These are phyloP conservation scores for Rhododendron molle DNA, from an alignment of 148 eudicot genomes.

Conservation along the genomic window DNA sequence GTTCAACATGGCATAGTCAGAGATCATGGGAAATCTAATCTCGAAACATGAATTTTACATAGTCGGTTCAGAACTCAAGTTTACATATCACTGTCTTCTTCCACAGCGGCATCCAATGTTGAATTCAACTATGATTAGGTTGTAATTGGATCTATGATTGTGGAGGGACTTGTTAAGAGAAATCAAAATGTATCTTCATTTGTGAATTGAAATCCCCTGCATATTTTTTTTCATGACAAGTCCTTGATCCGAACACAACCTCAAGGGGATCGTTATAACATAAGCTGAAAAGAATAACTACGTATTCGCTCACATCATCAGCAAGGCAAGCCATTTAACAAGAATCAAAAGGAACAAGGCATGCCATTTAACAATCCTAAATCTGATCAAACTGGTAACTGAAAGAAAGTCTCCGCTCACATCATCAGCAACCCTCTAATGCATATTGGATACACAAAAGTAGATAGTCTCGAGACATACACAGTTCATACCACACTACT, in stretches of 20 bases:
- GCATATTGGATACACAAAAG: not conserved
- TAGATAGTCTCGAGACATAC: not conserved
- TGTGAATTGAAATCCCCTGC: not conserved
- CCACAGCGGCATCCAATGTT: not conserved
- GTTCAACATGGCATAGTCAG: not conserved
- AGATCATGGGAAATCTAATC: not conserved
- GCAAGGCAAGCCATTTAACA: not conserved
- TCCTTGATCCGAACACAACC: not conserved
- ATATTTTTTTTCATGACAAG: not conserved
- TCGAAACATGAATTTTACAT: not conserved
- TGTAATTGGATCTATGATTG: not conserved
- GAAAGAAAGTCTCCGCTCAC: not conserved
- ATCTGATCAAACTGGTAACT: not conserved
- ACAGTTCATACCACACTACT: not conserved
- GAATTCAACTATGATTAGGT: not conserved
- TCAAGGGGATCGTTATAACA: not conserved
- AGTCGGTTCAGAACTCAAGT: not conserved
- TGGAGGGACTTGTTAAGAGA: not conserved
- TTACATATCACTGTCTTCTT: not conserved
- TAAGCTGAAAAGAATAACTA: not conserved
- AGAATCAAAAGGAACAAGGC: conserved; percentile 1
- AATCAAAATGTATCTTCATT: not conserved
- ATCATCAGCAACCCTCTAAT: conserved; percentile 1
- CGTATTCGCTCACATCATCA: too few relatives aligned
- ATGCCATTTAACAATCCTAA: not conserved